phyloP scores from a whole-genome alignment of 768 basidiomycete genomes.

The Mycena capillaripes region DNA sequence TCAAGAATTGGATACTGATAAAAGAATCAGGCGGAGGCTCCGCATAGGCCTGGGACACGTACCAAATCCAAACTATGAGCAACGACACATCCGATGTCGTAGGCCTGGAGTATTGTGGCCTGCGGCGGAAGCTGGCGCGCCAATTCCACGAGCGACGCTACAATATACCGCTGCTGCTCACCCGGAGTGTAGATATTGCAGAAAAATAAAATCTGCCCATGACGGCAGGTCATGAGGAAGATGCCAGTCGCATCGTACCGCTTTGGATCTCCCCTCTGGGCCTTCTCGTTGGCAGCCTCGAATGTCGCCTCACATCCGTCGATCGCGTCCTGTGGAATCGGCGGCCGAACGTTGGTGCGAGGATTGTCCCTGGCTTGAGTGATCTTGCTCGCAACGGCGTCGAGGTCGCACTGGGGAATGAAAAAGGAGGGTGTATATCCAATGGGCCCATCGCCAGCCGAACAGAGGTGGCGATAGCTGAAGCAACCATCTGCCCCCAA shows the following conservation, averaged over 20 bases:
- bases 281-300: slow-evolving; percentile 48
- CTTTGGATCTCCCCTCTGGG: slow-evolving; percentile 41
- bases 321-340: slow-evolving; percentile 50
- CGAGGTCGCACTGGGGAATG: slow-evolving; percentile 49
- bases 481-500: slow-evolving; percentile 55
- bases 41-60: no score
- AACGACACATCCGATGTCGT: slow-evolving; percentile 53
- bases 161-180: no score
- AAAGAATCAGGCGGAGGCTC: no score
- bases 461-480: slow-evolving; percentile 49
- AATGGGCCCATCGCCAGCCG: slow-evolving; percentile 47
- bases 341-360: background rate
- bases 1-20: slow-evolving; percentile 44
- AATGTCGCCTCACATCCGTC: slow-evolving; percentile 51
- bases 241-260: slow-evolving; percentile 50
- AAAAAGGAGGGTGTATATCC: slow-evolving; percentile 50
- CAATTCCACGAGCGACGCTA: no score
- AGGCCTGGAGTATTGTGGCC: slow-evolving; percentile 44
- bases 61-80: slow-evolving; percentile 47
- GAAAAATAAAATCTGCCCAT: slow-evolving; percentile 22
- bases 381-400: slow-evolving; percentile 47
- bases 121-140: no score
- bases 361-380: slow-evolving; percentile 36
- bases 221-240: slow-evolving; percentile 55
- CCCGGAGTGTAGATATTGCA: slow-evolving; percentile 57